phyloP scores from a whole-genome alignment of 140 eudicot species.

The Oenanthe javanica region DNA sequence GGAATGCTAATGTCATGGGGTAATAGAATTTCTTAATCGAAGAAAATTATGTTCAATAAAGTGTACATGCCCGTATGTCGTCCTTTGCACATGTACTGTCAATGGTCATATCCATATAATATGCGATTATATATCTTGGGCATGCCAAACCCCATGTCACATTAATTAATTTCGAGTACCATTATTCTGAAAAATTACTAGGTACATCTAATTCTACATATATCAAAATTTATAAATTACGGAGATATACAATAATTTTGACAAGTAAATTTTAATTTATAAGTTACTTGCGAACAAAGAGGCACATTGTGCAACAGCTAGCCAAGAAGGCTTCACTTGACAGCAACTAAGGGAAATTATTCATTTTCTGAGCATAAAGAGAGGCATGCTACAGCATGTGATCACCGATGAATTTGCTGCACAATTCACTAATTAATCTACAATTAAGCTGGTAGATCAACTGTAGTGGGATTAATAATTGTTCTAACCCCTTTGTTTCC shows the following conservation, averaged over 20 bases:
- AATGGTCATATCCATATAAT: not conserved
- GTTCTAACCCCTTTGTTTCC: not conserved
- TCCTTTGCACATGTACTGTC: conserved; percentile 3
- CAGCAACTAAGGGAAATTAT: not conserved
- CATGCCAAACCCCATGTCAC: not conserved
- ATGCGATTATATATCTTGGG: not conserved
- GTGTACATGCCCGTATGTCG: not conserved
- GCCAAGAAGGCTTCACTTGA: not conserved
- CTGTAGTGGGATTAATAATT: conserved; percentile 10
- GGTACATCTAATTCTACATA: not conserved
- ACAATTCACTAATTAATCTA: conserved; percentile 5
- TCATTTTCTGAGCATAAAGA: not conserved
- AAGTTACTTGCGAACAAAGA: too few species aligned
- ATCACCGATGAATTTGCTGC: conserved; percentile 20
- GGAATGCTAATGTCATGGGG: not conserved
- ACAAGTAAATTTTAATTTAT: too few species aligned
- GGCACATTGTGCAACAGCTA: not conserved
- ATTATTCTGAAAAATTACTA: not conserved
- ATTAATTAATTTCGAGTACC: not conserved
- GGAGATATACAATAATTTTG: too few species aligned
- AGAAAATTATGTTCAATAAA: not conserved
- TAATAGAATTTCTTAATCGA: not conserved
- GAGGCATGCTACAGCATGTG: conserved; percentile 16
- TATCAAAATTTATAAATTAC: too few species aligned
- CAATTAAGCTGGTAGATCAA: conserved; percentile 4